Base-by-base conservation (phyloP, 2,329 filamentous ascomycete genomes). In the Emmonsiellopsis sp. region DNA sequence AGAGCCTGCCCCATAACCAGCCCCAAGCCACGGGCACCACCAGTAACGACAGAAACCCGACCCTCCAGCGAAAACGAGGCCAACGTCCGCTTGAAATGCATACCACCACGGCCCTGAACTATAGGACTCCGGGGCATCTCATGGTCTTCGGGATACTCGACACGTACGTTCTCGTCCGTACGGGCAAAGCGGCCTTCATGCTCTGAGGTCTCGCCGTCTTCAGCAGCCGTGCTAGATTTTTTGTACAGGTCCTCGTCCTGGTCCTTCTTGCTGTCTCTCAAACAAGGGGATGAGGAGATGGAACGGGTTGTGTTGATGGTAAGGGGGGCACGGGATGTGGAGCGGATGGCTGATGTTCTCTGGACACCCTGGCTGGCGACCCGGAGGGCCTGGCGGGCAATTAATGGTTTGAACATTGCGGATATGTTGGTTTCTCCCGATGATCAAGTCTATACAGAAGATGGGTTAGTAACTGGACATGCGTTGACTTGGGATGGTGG, bases 1-100 rank as follows among this genome's bases (percentile, higher is more conserved):
- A 95, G 82, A 46, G 87, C 90, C 75, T 95, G 90, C 50, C 86
- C 87, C 87, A 97, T 96, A 62, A 94, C 90, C 57, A 96, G 76
- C 40, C 92, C 92, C 54, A 97, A 73, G 7, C 92, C 92, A 66
- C 91, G 80, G 30, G 92, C 92, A 66, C 91, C 92, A 51, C 92
- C 92, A 1, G 92, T 97, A 40, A 97, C 87, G 41, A 96, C 77
- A 46, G 83, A 89, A 7, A 91, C 87, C 65, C 85, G 86, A 57
- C 84, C 87, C 67, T 95, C 86, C 35, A 97, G 80, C 7, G 89
- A 92, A 74, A 96, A 97, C 43, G 83, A 83, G 35, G 87, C 84
- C 31, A 96, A 80, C 0, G 90, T 95, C 44, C 89, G 85, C 76
- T 89, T 90, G 72, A 88, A 86, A 65, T 93, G 87, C 65, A 85